A percentile compares a stretch with the other conserved stretches of the same genome.
These are phyloP conservation scores for Wickerhamomyces chaumierensis DNA, from an alignment of 805 yeast species.

Conservation along the genomic window DNA sequence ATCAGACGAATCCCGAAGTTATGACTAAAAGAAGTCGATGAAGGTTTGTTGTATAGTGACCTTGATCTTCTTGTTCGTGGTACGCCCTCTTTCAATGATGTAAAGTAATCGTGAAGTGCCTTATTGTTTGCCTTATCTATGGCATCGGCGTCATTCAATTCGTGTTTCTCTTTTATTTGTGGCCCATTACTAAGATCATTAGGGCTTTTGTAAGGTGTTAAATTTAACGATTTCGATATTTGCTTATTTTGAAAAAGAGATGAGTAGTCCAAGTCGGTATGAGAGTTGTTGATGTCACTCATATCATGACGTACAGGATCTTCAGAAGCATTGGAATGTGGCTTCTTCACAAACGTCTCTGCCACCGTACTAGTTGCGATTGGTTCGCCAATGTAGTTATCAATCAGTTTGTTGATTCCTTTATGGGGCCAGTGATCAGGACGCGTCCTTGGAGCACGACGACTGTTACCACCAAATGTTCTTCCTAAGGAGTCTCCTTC, in stretches of 20 bases:
- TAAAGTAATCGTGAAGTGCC: not conserved
- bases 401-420: not conserved
- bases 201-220: not conserved
- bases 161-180: not conserved
- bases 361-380: not conserved
- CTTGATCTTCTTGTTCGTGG: not conserved
- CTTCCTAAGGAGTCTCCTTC: constrained; percentile 1
- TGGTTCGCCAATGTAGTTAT: not conserved
- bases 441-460: not conserved
- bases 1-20: not conserved
- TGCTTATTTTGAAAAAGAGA: not conserved
- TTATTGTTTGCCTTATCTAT: not conserved
- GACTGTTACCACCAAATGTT: not conserved
- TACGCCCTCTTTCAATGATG: not conserved
- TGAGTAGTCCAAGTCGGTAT: not conserved
- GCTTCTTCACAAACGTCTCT: not conserved
- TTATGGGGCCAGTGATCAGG: not conserved
- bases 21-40: not conserved
- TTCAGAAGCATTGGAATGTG: not conserved
- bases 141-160: not conserved
- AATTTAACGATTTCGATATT: not conserved
- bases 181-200: not conserved
- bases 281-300: not conserved
- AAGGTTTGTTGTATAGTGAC: not conserved
- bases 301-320: not conserved